These are phyloP conservation scores for Orychophragmus violaceus DNA, from an alignment of 345 rosid genomes.

Conservation along the genomic window DNA sequence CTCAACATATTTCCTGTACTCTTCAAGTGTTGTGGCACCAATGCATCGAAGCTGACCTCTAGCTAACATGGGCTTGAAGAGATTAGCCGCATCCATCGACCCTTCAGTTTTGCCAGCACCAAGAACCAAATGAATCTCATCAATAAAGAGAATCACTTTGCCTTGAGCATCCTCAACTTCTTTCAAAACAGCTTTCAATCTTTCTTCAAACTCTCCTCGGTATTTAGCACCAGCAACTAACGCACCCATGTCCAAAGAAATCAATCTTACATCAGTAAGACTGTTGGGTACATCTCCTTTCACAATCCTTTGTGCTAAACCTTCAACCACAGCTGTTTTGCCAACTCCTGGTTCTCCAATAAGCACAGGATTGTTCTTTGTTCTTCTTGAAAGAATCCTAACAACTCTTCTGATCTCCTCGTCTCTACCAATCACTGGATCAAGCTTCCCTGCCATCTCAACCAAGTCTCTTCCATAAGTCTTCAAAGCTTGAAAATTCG, in stretches of 20 bases:
- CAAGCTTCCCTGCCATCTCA: slow-evolving; percentile 90
- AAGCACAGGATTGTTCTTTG: slow-evolving; percentile 89
- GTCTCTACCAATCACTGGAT: slow-evolving; percentile 86
- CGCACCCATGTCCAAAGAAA: slow-evolving; percentile 90
- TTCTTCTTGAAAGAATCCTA: slow-evolving; percentile 77
- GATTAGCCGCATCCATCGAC: slow-evolving; percentile 96
- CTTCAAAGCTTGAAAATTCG: slow-evolving; percentile 73
- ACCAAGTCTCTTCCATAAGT: slow-evolving; percentile 90
- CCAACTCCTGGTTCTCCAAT: slow-evolving; percentile 98
- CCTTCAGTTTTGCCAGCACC: slow-evolving; percentile 91
- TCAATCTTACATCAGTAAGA: slow-evolving; percentile 75
- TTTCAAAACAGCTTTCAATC: slow-evolving; percentile 75
- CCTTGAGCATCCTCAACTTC: slow-evolving; percentile 96
- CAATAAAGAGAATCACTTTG: slow-evolving; percentile 84
- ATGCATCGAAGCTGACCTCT: slow-evolving; percentile 92
- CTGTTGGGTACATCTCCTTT: slow-evolving; percentile 86
- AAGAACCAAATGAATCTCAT: slow-evolving; percentile 92
- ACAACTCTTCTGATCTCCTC: slow-evolving; percentile 83
- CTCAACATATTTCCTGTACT: slow-evolving; percentile 89
- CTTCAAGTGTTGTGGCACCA: slow-evolving; percentile 90
- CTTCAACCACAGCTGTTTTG: slow-evolving; percentile 94
- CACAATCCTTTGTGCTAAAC: slow-evolving; percentile 85
- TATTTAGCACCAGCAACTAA: slow-evolving; percentile 82
- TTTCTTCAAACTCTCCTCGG: slow-evolving; percentile 85
- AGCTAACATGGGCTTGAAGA: slow-evolving; percentile 94